phyloP scores from a whole-genome alignment of 495 filamentous ascomycete species.

The Aspergillus avenaceus region DNA sequence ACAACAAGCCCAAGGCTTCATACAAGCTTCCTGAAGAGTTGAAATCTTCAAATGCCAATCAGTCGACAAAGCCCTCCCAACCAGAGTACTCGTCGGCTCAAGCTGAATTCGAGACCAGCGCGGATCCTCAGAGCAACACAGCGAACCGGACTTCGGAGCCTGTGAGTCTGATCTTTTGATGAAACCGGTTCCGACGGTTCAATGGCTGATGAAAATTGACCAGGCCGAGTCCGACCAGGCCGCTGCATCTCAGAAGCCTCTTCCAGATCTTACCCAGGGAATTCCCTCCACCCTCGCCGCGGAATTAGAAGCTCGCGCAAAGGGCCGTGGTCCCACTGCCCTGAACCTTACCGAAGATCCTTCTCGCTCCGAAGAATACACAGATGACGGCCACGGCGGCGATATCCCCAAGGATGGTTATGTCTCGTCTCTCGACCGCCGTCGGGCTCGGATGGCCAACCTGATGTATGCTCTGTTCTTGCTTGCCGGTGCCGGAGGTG shows the following conservation, averaged over 20 bases:
- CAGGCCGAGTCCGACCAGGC: constrained; percentile 28
- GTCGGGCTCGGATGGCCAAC: constrained; percentile 66
- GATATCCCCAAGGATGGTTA: constrained; percentile 80
- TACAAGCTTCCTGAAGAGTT: constrained; percentile 40
- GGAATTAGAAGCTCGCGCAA: constrained; percentile 60
- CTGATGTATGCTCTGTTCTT: constrained; percentile 56
- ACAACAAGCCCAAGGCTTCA: constrained; percentile 40
- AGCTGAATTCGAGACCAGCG: constrained; percentile 40
- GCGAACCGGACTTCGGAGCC: constrained; percentile 22
- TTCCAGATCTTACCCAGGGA: constrained; percentile 86
- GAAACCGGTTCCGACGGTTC: not conserved
- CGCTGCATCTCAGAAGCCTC: constrained; percentile 41
- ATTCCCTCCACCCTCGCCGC: constrained; percentile 78
- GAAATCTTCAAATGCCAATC: constrained; percentile 24
- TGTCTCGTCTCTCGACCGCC: constrained; percentile 82
- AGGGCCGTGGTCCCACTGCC: constrained; percentile 35
- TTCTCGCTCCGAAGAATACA: constrained; percentile 41
- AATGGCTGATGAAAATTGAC: constrained; percentile 13
- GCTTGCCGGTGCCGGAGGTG: constrained; percentile 46
- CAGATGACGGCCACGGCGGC: constrained; percentile 44
- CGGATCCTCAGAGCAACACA: constrained; percentile 33
- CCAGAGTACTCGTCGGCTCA: constrained; percentile 38
- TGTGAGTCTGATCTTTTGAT: constrained; percentile 20
- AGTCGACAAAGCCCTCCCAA: constrained; percentile 21
- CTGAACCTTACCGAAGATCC: constrained; percentile 60